Evolutionary conservation across 2,329 filamentous ascomycete species (phyloP).

Genomic region (Shiraia sp.): DNA sequence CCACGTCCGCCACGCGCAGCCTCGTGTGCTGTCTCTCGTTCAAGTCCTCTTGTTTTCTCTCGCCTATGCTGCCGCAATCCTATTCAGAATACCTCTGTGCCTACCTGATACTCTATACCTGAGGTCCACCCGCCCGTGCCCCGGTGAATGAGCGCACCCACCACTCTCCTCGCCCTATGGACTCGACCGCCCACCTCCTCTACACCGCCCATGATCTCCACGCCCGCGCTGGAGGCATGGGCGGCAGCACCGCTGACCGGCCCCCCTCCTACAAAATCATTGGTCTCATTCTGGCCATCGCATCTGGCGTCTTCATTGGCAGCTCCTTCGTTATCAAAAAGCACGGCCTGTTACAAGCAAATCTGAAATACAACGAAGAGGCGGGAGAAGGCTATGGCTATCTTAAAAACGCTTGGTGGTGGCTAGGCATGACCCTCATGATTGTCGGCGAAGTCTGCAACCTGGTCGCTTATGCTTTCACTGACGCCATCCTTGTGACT

Average conservation of each 20-base stretch:
- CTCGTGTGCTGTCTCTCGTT: constrained; percentile 6
- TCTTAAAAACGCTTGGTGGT: constrained; percentile 94
- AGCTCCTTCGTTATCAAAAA: constrained; percentile 96
- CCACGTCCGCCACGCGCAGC: constrained; percentile 8
- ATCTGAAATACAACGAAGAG: constrained; percentile 93
- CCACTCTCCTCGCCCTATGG: constrained; percentile 44
- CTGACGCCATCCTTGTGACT: constrained; percentile 93
- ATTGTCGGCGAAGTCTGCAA: constrained; percentile 96
- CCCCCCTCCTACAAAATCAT: constrained; percentile 77
- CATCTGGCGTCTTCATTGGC: constrained; percentile 90
- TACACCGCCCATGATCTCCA: constrained; percentile 50
- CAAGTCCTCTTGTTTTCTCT: background rate
- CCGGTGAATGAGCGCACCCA: constrained; percentile 15
- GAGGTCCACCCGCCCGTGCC: constrained; percentile 14
- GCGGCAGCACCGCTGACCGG: constrained; percentile 40
- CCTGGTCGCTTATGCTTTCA: constrained; percentile 95
- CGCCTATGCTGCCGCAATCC: constrained; percentile 19
- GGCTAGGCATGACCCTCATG: constrained; percentile 95
- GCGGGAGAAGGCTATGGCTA: constrained; percentile 97
- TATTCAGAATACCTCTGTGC: constrained; percentile 4
- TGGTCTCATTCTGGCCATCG: constrained; percentile 82
- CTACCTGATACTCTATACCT: background rate
- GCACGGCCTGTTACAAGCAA: constrained; percentile 84
- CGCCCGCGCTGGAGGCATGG: constrained; percentile 48
- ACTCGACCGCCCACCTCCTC: constrained; percentile 44